Conservation (phyloP, 768 basidiomycete genomes). For the Tulasnella sp. region DNA sequence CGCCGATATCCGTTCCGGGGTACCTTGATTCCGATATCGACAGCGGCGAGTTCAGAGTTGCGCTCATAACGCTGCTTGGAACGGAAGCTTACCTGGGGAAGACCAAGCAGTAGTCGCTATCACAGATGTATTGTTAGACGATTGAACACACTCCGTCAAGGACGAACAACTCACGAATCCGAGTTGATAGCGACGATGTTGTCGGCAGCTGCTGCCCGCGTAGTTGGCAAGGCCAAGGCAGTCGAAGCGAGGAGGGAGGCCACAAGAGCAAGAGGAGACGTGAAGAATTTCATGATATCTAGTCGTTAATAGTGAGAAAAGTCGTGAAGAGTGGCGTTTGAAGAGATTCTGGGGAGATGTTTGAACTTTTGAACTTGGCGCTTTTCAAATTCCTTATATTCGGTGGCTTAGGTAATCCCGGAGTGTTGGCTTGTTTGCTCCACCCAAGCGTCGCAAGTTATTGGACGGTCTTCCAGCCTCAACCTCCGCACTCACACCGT, state of each 20-base stretch:
- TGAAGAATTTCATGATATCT: not conserved
- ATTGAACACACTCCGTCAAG: not conserved
- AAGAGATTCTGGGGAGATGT: not conserved
- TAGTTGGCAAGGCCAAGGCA: not conserved
- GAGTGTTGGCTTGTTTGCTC: not conserved
- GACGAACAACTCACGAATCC: slow-evolving; percentile 2
- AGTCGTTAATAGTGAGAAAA: not conserved
- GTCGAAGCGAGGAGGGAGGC: not conserved
- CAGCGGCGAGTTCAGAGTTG: not conserved
- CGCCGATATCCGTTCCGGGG: not conserved
- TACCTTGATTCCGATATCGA: not conserved
- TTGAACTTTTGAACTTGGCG: not conserved
- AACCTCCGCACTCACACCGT: not conserved
- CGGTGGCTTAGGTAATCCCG: not conserved
- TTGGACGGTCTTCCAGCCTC: not conserved
- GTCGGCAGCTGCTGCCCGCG: not conserved
- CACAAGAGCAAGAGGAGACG: not conserved
- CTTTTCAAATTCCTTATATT: not conserved
- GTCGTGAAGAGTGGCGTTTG: not conserved
- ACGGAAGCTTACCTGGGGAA: not conserved
- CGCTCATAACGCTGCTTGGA: not conserved
- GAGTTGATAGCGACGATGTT: slow-evolving; percentile 3
- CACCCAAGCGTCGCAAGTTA: not conserved
- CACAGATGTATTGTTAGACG: not conserved
- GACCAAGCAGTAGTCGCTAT: slow-evolving; percentile 6